A percentile compares a stretch with the other conserved stretches of the same genome.
Conservation (phyloP, 2,329 filamentous ascomycete species). For the Rutstroemia sp. region DNA sequence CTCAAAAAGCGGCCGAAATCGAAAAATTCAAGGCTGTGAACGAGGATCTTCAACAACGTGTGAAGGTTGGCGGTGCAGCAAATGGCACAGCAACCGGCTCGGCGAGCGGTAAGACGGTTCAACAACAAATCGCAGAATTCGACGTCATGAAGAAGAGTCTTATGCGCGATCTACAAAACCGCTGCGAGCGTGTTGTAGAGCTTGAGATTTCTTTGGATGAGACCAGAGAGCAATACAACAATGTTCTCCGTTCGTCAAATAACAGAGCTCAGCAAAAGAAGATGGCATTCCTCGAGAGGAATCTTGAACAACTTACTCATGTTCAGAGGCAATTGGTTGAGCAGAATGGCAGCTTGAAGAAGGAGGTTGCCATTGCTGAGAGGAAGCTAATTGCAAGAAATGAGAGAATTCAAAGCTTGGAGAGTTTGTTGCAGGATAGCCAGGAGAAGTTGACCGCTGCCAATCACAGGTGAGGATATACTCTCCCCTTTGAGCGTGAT, state of each 20-base stretch:
- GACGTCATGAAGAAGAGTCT: constrained; percentile 99
- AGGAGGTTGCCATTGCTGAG: constrained; percentile 98
- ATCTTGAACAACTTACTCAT: constrained; percentile 93
- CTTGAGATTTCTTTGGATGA: constrained; percentile 96
- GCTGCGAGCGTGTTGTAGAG: constrained; percentile 95
- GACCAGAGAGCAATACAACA: constrained; percentile 98
- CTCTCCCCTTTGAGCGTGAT: neutral
- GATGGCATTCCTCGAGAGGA: constrained; percentile 98
- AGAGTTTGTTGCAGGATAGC: constrained; percentile 87
- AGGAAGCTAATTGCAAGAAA: constrained; percentile 94
- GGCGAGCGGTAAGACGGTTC: constrained; percentile 80
- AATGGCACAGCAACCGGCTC: constrained; percentile 50
- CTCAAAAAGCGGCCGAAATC: constrained; percentile 74
- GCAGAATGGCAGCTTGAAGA: constrained; percentile 95
- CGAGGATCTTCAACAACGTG: constrained; percentile 68
- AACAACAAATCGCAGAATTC: constrained; percentile 97
- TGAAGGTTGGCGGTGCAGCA: constrained; percentile 56
- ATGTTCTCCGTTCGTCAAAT: constrained; percentile 91
- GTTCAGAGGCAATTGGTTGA: constrained; percentile 97
- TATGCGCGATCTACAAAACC: constrained; percentile 97
- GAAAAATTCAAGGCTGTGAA: constrained; percentile 72
- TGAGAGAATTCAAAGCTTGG: constrained; percentile 90
- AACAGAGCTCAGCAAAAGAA: constrained; percentile 99
- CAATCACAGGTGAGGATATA: constrained; percentile 77
- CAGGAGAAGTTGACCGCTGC: constrained; percentile 97